A percentile compares a stretch with the other conserved stretches of the same genome.
Evolutionary conservation across 352 stramenopile species (phyloP).

Genomic region (Pythium diclinum): DNA sequence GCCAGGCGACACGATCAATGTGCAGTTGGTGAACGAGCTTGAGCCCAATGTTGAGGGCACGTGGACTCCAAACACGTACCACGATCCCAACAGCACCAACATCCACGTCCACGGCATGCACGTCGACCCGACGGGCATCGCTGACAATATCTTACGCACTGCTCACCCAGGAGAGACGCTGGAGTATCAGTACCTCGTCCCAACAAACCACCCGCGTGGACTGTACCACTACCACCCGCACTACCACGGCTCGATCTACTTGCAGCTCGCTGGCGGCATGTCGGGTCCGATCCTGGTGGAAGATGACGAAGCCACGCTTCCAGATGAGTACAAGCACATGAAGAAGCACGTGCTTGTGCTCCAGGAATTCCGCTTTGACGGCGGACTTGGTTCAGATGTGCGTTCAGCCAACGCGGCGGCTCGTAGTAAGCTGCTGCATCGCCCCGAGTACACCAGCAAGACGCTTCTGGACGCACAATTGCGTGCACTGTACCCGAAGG

Average conservation of each 20-base stretch:
- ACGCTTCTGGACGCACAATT: slow-evolving; percentile 35
- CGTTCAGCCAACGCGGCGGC: slow-evolving; percentile 45
- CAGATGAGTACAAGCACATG: slow-evolving; percentile 41
- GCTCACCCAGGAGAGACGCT: slow-evolving; percentile 47
- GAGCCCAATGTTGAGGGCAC: slow-evolving; percentile 33
- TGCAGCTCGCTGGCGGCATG: slow-evolving; percentile 78
- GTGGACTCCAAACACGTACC: slow-evolving; percentile 57
- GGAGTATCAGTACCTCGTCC: slow-evolving; percentile 52
- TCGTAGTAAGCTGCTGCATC: slow-evolving; percentile 44
- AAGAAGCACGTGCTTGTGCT: slow-evolving; percentile 49
- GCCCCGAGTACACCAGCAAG: slow-evolving; percentile 47
- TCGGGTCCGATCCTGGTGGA: slow-evolving; percentile 63
- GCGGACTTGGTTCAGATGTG: slow-evolving; percentile 50
- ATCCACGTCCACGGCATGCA: slow-evolving; percentile 84
- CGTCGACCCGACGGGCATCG: slow-evolving; percentile 71
- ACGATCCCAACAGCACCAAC: slow-evolving; percentile 75
- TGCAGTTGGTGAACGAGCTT: slow-evolving; percentile 59
- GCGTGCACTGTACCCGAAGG: slow-evolving; percentile 38
- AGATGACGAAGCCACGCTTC: slow-evolving; percentile 43
- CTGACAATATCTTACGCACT: slow-evolving; percentile 73
- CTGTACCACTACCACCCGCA: slow-evolving; percentile 87
- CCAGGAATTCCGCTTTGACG: slow-evolving; percentile 64
- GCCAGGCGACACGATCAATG: slow-evolving; percentile 58
- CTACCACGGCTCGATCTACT: slow-evolving; percentile 67
- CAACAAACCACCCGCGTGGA: slow-evolving; percentile 57